Evolutionary conservation across 768 basidiomycete species (phyloP), one percentile per base, ranked within the genome.

Genomic region (Termitomyces sp.): DNA sequence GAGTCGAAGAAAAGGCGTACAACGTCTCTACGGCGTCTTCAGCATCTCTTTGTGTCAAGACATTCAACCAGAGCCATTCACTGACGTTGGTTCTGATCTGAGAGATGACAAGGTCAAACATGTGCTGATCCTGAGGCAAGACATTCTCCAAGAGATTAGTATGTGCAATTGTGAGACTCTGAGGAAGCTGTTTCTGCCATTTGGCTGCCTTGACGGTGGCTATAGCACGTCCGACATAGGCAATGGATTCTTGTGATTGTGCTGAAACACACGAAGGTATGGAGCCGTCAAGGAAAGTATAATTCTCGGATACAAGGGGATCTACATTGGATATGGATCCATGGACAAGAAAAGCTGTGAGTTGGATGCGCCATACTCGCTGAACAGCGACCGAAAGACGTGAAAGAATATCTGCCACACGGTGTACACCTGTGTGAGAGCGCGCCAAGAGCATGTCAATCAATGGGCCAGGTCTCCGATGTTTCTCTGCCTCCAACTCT

Each of bases 1-100:
- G 46, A 22, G 55, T 41, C 47, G 44, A 42, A 32, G 31, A 39
- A 53, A 32, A 22, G 0, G 72, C 90, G 68, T 70, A 94, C 93
- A 95, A 68, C 13, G 91, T 89, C 63, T 94, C 85, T 20, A 96
- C 84, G 0, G 93, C 88, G 24, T 88, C 88, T 61, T 89, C 86
- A 0, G 95, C 87, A 60, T 94, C 92, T 63, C 83, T 81, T 64
- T 80, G 80, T 2, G 92, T 95, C 52, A 97, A 75, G 37, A 96
- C 87, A 65, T 94, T 92, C 24, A 85, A 70, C 94, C 94, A 97
- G 1, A 97, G 76, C 93, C 94, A 97, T 76, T 97, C 94, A 67
- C 92, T 90, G 51, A 95, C 82, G 57, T 88, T 86, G 1, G 80
- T 87, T 57, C 93, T 76, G 37, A 94, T 90, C 59, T 87, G 83